Percentiles rank a stretch among this genome's conserved stretches.
Evolutionary conservation across 2,329 filamentous ascomycete genomes (phyloP).

Genomic region (Arthrobotrys entomopaga): DNA sequence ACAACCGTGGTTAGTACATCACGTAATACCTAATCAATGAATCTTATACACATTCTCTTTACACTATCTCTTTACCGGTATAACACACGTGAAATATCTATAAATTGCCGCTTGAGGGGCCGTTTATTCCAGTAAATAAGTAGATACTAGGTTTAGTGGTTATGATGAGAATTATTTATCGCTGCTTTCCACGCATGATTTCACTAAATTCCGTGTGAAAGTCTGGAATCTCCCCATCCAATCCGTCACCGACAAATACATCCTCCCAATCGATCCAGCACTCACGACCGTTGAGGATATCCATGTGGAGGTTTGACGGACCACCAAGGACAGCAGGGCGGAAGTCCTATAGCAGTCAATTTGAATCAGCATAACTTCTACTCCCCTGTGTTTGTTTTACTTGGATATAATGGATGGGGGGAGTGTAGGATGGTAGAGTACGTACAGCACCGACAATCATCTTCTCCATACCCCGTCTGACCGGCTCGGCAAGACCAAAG

Average conservation of each 20-base stretch:
- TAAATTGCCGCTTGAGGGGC: too few relatives aligned
- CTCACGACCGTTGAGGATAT: slow-evolving; percentile 85
- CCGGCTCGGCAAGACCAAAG: slow-evolving; percentile 91
- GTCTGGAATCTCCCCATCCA: slow-evolving; percentile 74
- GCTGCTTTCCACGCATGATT: slow-evolving; percentile 79
- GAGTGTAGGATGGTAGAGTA: background rate
- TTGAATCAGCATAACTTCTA: slow-evolving; percentile 1
- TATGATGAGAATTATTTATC: slow-evolving; percentile 53
- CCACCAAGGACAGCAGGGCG: slow-evolving; percentile 68
- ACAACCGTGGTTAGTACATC: slow-evolving; percentile 11
- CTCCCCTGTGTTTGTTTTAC: background rate
- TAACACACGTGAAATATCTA: too few relatives aligned
- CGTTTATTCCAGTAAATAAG: background rate
- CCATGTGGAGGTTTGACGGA: slow-evolving; percentile 79
- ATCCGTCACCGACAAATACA: slow-evolving; percentile 81
- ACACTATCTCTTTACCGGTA: too few relatives aligned
- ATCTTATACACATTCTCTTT: slow-evolving; percentile 1
- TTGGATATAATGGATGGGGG: background rate
- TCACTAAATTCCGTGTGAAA: slow-evolving; percentile 95
- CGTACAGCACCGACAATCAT: slow-evolving; percentile 72
- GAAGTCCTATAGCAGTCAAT: slow-evolving; percentile 74
- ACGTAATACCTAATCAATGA: slow-evolving; percentile 48
- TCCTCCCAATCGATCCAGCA: slow-evolving; percentile 89
- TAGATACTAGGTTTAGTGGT: background rate
- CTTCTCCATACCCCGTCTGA: slow-evolving; percentile 93